Evolutionary conservation across 208 protist species (phyloP).

Genomic region (Spironucleus salmonicida): DNA sequence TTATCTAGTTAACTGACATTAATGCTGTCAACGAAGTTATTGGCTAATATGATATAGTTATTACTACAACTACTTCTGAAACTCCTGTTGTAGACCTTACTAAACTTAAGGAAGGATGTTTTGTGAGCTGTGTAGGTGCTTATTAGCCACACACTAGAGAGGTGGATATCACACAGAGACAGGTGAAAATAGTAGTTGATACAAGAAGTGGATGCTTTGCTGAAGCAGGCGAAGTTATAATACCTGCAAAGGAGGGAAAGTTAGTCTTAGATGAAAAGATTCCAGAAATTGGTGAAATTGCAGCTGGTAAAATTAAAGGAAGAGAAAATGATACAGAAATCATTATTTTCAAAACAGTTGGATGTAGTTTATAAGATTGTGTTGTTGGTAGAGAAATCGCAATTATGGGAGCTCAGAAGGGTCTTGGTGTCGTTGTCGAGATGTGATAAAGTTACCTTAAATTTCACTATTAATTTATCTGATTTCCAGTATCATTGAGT

Average conservation of each 20-base stretch:
- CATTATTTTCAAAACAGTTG: constrained; percentile 10
- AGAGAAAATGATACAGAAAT: neutral
- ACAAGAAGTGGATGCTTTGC: neutral
- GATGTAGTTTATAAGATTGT: neutral
- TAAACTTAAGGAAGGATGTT: neutral
- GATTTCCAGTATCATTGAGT: too few species aligned
- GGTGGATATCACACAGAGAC: neutral
- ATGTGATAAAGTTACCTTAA: too few species aligned
- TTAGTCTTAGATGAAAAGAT: neutral
- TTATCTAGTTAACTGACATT: neutral
- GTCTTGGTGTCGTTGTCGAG: too few species aligned
- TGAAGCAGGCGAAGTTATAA: constrained; percentile 8
- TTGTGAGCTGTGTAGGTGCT: constrained; percentile 12
- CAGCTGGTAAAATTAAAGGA: neutral
- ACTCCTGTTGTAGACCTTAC: neutral
- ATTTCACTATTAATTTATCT: too few species aligned
- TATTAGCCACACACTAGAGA: neutral
- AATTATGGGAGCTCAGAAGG: too few species aligned
- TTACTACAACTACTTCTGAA: constrained; percentile 8
- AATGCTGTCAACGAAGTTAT: neutral
- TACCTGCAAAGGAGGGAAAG: neutral
- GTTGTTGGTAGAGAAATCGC: neutral
- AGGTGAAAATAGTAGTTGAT: neutral
- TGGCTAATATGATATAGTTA: neutral
- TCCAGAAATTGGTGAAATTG: constrained; percentile 5